Percentiles rank a stretch among this genome's conserved stretches.
Conservation (phyloP, 495 filamentous ascomycete species). For the Pseudoneurospora amorphoporcata region DNA sequence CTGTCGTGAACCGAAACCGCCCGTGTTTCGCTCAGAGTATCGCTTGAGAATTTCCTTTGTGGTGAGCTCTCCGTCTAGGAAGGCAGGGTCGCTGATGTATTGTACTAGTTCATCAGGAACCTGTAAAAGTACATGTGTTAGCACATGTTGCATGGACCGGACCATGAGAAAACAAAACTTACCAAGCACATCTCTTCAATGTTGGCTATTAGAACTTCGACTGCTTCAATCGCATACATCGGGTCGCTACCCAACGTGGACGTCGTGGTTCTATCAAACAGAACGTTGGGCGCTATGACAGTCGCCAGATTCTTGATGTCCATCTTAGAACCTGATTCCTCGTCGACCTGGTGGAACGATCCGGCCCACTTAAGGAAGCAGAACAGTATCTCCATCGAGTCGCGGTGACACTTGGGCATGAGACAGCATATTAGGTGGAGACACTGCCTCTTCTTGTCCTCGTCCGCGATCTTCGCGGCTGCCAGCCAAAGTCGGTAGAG, state of each 20-base stretch:
- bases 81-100: slow-evolving; percentile 68
- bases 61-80: slow-evolving; percentile 82
- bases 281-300: slow-evolving; percentile 94
- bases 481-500: slow-evolving; percentile 84
- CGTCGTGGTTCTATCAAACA: slow-evolving; percentile 58
- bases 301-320: slow-evolving; percentile 96
- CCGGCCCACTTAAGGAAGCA: slow-evolving; percentile 96
- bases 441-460: slow-evolving; percentile 70
- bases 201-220: slow-evolving; percentile 78
- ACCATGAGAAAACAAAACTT: slow-evolving; percentile 26
- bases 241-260: slow-evolving; percentile 66
- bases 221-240: slow-evolving; percentile 85
- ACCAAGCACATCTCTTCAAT: slow-evolving; percentile 97
- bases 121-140: slow-evolving; percentile 35
- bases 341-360: slow-evolving; percentile 93
- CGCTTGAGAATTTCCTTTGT: slow-evolving; percentile 93
- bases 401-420: slow-evolving; percentile 83
- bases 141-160: background rate
- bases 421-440: slow-evolving; percentile 90
- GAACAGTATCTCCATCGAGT: slow-evolving; percentile 91
- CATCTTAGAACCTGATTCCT: slow-evolving; percentile 92
- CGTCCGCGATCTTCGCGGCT: slow-evolving; percentile 79
- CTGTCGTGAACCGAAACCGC: slow-evolving; percentile 42
- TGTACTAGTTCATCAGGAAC: slow-evolving; percentile 86
- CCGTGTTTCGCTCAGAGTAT: slow-evolving; percentile 64